Evolutionary conservation across 495 filamentous ascomycete genomes (phyloP), one percentile per base, ranked within the genome.

Genomic region (Stereocaulon alpinum): DNA sequence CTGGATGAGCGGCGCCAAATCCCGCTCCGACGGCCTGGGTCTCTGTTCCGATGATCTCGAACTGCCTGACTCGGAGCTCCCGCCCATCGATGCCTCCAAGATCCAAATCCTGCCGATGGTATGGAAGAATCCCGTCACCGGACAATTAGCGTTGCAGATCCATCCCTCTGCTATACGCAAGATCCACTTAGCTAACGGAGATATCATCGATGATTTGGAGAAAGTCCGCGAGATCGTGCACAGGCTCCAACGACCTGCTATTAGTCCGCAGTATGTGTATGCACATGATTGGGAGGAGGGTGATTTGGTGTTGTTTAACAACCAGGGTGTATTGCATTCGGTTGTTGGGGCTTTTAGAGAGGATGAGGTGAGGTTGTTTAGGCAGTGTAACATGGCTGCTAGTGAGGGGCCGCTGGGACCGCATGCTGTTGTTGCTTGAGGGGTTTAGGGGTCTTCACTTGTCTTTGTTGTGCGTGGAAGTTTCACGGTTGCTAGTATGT

Each of bases 251-350:
- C 74, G 86, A n/a, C 85, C 86, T 0, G 86, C 77, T 0, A 88
- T 88, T 59, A 79, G 76, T 20, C 85, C 86, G 2, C 68, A 76
- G 57, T 77, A 76, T 62, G 86, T 88, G 37, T 88, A 88, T 69
- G 69, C 84, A 12, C 83, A 88, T 69, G 86, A 88, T 62, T 88
- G 86, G 86, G 76, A 82, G 61, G 82, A 86, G 63, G 85, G 86
- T 9, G 85, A 87, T 63, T 69, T 87, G 55, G 86, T 88, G 4
- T 68, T 89, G 37, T 88, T 89, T 68, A 82, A 88, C 64, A 88
- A 88, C 66, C 80, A 84, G 11, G 86, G 85, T 1, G 77, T 87
- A 22, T 62, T 88, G 54, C 86, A 90, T 68, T 81, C 80, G 4
- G 85, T 89, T 41, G 86, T 88, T 0, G 86, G 86, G 2, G 84